Conservation (phyloP, 768 basidiomycete species). For the Macrolepiota fuliginosa region DNA sequence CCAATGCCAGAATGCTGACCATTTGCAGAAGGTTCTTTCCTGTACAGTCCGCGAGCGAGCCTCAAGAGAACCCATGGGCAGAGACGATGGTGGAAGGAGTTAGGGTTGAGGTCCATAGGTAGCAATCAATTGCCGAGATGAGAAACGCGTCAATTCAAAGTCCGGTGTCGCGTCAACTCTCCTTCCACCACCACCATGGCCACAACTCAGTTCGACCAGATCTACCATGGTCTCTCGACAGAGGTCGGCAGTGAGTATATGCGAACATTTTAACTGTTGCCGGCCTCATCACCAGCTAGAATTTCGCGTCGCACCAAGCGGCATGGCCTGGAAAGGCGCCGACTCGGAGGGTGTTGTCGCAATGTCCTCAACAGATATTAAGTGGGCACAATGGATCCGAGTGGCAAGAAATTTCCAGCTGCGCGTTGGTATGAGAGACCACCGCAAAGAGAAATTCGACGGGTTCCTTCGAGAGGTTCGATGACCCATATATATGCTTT, state of each 20-base stretch:
- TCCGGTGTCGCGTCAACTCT: constrained; percentile 41
- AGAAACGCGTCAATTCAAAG: constrained; percentile 38
- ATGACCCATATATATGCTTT: constrained; percentile 5
- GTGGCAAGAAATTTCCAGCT: constrained; percentile 94
- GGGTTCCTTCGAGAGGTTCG: constrained; percentile 88
- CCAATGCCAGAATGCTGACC: constrained; percentile 40
- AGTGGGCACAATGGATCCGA: constrained; percentile 88
- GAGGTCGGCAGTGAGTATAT: constrained; percentile 83
- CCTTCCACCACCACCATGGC: constrained; percentile 41
- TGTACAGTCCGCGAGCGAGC: constrained; percentile 63
- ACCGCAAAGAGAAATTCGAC: constrained; percentile 83
- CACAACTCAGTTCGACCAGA: constrained; percentile 77
- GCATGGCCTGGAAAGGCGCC: constrained; percentile 92
- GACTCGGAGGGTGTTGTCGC: constrained; percentile 63
- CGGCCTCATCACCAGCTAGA: constrained; percentile 37
- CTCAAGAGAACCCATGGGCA: constrained; percentile 52
- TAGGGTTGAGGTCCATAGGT: constrained; percentile 12
- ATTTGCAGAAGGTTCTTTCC: constrained; percentile 89
- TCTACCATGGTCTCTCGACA: constrained; percentile 71
- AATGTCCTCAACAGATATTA: constrained; percentile 70
- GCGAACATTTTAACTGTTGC: background rate
- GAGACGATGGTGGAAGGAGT: constrained; percentile 12
- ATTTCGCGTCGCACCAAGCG: constrained; percentile 84
- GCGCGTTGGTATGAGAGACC: constrained; percentile 75
- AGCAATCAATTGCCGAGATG: constrained; percentile 11